Evolutionary conservation across 371 early-diverging fungal species (phyloP), one percentile per base, ranked within the genome.

Genomic region (Rhizopus arrhizus): DNA sequence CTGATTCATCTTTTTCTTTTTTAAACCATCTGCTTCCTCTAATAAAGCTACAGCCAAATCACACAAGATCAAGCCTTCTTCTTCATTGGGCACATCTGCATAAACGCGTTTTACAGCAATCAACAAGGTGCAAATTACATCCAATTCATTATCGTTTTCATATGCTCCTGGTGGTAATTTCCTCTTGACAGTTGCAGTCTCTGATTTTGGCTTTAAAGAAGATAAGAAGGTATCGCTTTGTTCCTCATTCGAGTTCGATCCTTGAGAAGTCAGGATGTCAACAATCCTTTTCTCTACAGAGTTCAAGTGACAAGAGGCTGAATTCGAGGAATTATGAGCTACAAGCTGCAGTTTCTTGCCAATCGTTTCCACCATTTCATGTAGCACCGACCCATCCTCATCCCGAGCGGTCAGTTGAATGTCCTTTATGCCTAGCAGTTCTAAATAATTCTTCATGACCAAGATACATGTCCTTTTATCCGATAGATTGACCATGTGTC

Each of bases 381-480:
- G 16, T 5, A 52, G 13, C 6, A 33, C 12, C 42, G 32, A 31
- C 4, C 13, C 9, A 13, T 53, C 55, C 12, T 55, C 43, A 32
- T 43, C 13, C 9, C 31, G 32, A 11, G 28, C 40, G 3, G 22
- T 32, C 13, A 35, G 29, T 11, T 35, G n/a, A 1, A 48, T 7
- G 2, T 9, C 4, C 9, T 61, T 53, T 3, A 76, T 52, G 16
- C 75, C 83, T 7, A 81, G 68, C 49, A 86, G 56, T 40, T 78
- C 72, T 55, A 82, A 61, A 65, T 92, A 92, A 0, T 82, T 69
- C 32, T 73, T 64, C 1, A 90, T 64, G 8, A 90, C 86, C 64
- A 84, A 61, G 10, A 77, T 77, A 0, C 90, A 89, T 71, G 90
- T 89, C 36, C 86, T 83, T 16, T 69, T 74, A 5, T 83, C 59